A percentile compares a stretch with the other conserved stretches of the same genome.
Conservation (phyloP, 2,329 filamentous ascomycete species). For the Stromatinia cepivora region DNA sequence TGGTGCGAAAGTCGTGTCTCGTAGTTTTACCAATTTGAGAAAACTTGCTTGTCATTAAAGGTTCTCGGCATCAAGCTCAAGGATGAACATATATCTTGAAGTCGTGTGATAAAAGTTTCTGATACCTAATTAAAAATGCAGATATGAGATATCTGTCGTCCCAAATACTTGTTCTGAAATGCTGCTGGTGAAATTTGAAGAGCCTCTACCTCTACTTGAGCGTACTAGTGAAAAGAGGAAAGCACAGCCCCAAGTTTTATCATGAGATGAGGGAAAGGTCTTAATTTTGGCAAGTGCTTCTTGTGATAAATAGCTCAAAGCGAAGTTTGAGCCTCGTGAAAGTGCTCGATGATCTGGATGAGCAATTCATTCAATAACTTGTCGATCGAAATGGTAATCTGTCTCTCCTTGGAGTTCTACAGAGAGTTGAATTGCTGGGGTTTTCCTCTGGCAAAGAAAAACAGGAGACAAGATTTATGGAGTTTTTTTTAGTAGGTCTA, state of each 20-base stretch:
- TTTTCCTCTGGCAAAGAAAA: too few relatives aligned
- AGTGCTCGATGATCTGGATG: too few relatives aligned
- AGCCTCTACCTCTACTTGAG: neutral
- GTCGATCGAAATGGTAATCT: too few relatives aligned
- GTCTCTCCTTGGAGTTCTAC: too few relatives aligned
- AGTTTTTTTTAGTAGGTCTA: too few relatives aligned
- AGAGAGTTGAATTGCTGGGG: too few relatives aligned
- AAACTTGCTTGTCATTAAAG: neutral
- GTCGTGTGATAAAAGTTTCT: neutral
- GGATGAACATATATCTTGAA: neutral
- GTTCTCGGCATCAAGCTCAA: neutral
- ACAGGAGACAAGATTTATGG: too few relatives aligned
- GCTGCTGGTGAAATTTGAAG: neutral
- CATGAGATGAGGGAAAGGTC: neutral
- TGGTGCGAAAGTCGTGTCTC: neutral
- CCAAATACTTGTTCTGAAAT: neutral
- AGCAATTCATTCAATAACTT: too few relatives aligned
- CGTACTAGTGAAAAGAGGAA: neutral
- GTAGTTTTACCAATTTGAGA: neutral
- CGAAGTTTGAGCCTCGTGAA: too few relatives aligned
- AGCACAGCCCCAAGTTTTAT: neutral
- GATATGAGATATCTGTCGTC: neutral
- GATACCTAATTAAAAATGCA: neutral
- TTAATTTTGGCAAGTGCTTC: neutral
- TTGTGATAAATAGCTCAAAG: neutral